These are phyloP conservation scores for Hylodesmum podocarpum DNA, from an alignment of 306 rosid species.

Conservation along the genomic window DNA sequence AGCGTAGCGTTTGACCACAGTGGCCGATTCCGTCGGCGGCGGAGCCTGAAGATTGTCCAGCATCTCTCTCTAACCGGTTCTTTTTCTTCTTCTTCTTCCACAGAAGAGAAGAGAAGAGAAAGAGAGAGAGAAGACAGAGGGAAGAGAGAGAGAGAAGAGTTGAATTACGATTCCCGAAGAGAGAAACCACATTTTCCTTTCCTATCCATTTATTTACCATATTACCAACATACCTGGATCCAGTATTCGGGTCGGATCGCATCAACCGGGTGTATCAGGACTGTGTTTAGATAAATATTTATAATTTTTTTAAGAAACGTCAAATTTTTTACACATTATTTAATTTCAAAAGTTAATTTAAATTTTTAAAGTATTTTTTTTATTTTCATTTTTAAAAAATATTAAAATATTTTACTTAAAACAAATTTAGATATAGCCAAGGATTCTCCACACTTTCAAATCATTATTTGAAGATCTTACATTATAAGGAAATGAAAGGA, in stretches of 20 bases:
- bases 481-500: too few relatives aligned
- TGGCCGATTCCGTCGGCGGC: slow-evolving; percentile 36
- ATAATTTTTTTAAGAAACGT: too few relatives aligned
- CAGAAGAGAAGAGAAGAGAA: background rate
- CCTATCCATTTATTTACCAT: background rate
- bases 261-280: too few relatives aligned
- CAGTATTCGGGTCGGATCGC: background rate
- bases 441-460: too few relatives aligned
- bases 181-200: background rate
- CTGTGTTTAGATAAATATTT: too few relatives aligned
- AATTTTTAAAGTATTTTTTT: too few relatives aligned
- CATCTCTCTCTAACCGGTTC: slow-evolving; percentile 43
- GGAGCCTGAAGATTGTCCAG: slow-evolving; percentile 48
- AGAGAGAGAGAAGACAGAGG: background rate
- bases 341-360: too few relatives aligned
- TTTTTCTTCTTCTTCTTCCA: background rate
- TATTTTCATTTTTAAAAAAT: too few relatives aligned
- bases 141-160: background rate
- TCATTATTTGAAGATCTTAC: too few relatives aligned
- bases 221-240: background rate
- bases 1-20: slow-evolving; percentile 62
- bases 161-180: background rate
- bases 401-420: too few relatives aligned
- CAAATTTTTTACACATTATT: too few relatives aligned
- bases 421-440: too few relatives aligned